phyloP scores from a whole-genome alignment of 768 basidiomycete species.

The Lentinula raphanica region DNA sequence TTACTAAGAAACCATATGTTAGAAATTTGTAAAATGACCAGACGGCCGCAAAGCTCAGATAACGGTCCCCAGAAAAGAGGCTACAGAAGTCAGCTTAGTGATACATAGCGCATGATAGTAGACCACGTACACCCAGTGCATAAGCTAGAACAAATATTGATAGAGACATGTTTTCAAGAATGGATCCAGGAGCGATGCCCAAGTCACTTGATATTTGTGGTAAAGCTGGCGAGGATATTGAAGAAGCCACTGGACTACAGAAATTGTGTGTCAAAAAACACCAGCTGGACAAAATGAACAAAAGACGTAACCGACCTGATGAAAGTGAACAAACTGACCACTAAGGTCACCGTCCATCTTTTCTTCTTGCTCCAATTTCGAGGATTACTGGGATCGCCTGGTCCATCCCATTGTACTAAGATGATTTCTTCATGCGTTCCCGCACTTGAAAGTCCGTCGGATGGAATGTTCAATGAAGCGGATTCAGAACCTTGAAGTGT shows the following conservation, averaged over 20 bases:
- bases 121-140: conserved; percentile 25
- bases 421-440: not conserved
- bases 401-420: conserved; percentile 25
- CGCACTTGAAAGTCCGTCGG: not conserved
- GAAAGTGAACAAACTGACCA: conserved; percentile 52
- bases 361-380: conserved; percentile 38
- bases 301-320: conserved; percentile 34
- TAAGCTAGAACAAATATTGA: conserved; percentile 41
- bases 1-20: conserved; percentile 54
- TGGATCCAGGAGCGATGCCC: conserved; percentile 22
- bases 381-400: conserved; percentile 24
- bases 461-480: not conserved
- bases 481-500: not conserved
- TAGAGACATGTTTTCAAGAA: conserved; percentile 33
- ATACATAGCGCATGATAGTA: not conserved
- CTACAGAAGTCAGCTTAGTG: conserved; percentile 11
- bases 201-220: not conserved
- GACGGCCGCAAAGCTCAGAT: conserved; percentile 34
- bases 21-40: conserved; percentile 47
- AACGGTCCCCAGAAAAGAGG: conserved; percentile 34
- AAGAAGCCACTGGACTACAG: conserved; percentile 34
- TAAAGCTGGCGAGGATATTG: conserved; percentile 43
- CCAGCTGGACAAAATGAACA: not conserved
- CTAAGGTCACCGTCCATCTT: conserved; percentile 45
- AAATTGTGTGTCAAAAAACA: not conserved